These are phyloP conservation scores for Cystobasidium sp. DNA, from an alignment of 1,284 basidiomycete genomes.

Conservation along the genomic window DNA sequence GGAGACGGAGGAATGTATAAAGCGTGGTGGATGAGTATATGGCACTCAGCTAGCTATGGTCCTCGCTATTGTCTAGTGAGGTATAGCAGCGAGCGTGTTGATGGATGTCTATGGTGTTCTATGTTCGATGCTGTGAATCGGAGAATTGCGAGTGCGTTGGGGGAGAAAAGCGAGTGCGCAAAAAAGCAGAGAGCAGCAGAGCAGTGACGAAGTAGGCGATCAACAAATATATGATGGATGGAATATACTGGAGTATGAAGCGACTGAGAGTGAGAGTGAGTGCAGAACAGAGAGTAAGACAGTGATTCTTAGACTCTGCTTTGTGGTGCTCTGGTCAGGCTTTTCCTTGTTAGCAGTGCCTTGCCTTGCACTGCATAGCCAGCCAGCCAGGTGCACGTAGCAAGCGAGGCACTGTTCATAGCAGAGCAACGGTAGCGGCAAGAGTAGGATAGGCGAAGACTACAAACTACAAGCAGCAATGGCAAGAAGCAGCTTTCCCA, in stretches of 20 bases:
- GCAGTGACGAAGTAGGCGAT: not conserved
- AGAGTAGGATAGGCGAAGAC: too few relatives aligned
- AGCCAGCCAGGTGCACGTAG: too few relatives aligned
- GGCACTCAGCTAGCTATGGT: not conserved
- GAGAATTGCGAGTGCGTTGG: not conserved
- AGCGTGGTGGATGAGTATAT: conserved; percentile 3
- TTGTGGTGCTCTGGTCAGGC: too few relatives aligned
- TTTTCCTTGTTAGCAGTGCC: too few relatives aligned
- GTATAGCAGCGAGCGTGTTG: not conserved
- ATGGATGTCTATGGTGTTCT: not conserved
- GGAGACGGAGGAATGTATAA: conserved; percentile 21
- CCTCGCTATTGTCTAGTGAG: not conserved
- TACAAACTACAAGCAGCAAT: too few relatives aligned
- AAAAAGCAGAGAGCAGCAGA: not conserved
- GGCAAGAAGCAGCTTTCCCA: too few relatives aligned
- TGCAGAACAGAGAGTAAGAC: too few relatives aligned
- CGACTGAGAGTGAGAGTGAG: too few relatives aligned
- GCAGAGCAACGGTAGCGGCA: too few relatives aligned
- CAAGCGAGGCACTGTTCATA: too few relatives aligned
- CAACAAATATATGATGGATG: not conserved
- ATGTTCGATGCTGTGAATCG: not conserved
- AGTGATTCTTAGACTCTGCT: too few relatives aligned
- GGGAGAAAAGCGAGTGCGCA: conserved; percentile 4
- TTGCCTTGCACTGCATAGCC: too few relatives aligned
- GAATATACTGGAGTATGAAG: not conserved